Evolutionary conservation across 805 yeast genomes (phyloP).

Genomic region (Nakazawaea laoshanensis): DNA sequence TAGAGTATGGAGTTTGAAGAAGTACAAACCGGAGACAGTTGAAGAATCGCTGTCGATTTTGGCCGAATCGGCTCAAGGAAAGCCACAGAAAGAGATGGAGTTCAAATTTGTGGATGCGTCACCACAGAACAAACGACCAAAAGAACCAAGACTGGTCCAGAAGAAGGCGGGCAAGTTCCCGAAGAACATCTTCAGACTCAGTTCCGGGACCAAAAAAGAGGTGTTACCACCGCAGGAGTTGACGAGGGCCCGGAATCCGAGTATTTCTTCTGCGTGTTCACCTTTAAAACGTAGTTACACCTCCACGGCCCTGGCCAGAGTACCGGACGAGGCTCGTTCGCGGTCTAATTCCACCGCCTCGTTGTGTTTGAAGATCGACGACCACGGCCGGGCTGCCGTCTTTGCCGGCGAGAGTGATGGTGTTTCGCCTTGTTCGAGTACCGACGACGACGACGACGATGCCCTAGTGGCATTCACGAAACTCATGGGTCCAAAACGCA

Average conservation of each 20-base stretch:
- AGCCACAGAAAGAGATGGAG: constrained; percentile 18
- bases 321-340: not conserved
- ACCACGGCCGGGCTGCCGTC: constrained; percentile 9
- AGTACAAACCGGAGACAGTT: constrained; percentile 24
- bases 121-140: constrained; percentile 10
- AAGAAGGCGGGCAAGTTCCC: constrained; percentile 9
- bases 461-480: constrained; percentile 8
- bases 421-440: constrained; percentile 8
- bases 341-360: constrained; percentile 3
- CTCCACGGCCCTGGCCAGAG: constrained; percentile 6
- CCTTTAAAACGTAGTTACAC: constrained; percentile 11
- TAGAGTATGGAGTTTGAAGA: constrained; percentile 21
- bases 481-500: constrained; percentile 8
- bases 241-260: constrained; percentile 6
- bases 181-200: constrained; percentile 10
- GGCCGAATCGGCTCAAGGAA: constrained; percentile 3
- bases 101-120: constrained; percentile 23
- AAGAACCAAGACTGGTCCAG: not conserved
- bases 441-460: constrained; percentile 9
- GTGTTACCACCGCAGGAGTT: constrained; percentile 7
- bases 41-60: constrained; percentile 15
- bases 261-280: constrained; percentile 5
- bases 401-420: too few relatives aligned
- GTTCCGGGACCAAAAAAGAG: constrained; percentile 8
- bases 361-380: constrained; percentile 7